phyloP scores from a whole-genome alignment of 495 filamentous ascomycete genomes.

The Penicillium taxi region DNA sequence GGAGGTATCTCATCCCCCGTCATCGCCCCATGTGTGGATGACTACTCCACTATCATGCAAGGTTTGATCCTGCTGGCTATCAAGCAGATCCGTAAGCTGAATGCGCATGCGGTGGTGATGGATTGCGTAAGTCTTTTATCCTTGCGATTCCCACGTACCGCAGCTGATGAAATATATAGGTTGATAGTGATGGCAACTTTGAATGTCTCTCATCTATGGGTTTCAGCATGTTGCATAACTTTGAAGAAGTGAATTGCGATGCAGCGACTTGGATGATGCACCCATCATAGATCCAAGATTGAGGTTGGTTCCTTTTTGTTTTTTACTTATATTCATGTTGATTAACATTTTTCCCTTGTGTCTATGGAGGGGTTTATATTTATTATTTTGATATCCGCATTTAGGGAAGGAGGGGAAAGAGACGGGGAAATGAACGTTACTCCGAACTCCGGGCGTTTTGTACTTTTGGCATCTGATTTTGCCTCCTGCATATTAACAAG shows the following conservation, averaged over 20 bases:
- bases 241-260: constrained; percentile 73
- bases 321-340: constrained; percentile 3
- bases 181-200: constrained; percentile 61
- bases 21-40: constrained; percentile 58
- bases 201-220: constrained; percentile 69
- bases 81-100: constrained; percentile 70
- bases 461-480: not conserved
- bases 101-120: constrained; percentile 58
- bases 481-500: not conserved
- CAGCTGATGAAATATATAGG: constrained; percentile 36
- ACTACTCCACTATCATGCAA: constrained; percentile 67
- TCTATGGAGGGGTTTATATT: no score
- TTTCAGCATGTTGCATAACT: constrained; percentile 65
- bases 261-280: constrained; percentile 60
- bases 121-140: constrained; percentile 55
- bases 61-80: constrained; percentile 75
- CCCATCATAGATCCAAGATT: constrained; percentile 10
- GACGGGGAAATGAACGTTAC: no score
- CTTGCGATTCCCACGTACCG: not conserved
- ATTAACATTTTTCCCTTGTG: constrained; percentile 2
- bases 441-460: no score
- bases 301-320: constrained; percentile 3
- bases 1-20: constrained; percentile 79
- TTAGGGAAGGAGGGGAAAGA: no score
- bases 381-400: constrained; percentile 30